These are phyloP conservation scores for Aspergillus caelatus DNA, from an alignment of 2,329 filamentous ascomycete genomes.

Conservation along the genomic window DNA sequence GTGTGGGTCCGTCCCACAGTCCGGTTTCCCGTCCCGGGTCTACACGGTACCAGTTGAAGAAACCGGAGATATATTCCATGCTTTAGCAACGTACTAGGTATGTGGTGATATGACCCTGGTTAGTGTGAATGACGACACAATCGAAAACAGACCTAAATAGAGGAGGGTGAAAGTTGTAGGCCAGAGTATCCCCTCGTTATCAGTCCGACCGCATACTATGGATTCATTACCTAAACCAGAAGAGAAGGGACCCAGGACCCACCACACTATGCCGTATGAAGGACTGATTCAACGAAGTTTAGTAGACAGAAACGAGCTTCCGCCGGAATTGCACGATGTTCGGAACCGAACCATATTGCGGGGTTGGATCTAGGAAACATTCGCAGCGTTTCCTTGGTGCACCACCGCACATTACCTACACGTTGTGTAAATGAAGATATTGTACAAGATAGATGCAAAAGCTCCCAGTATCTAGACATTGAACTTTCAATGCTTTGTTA, in stretches of 20 bases:
- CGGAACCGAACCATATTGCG: background rate
- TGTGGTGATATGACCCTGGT: fast-evolving
- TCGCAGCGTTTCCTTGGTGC: too few relatives aligned
- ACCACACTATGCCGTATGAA: background rate
- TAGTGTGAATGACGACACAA: too few relatives aligned
- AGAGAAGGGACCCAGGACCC: background rate
- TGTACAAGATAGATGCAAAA: background rate
- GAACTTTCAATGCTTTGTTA: fast-evolving
- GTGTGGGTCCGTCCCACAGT: background rate
- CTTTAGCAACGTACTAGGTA: too few relatives aligned
- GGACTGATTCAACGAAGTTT: background rate
- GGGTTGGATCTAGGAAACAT: too few relatives aligned
- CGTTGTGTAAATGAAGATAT: background rate
- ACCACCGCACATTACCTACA: background rate
- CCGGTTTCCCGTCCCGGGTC: too few relatives aligned
- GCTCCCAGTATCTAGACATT: background rate
- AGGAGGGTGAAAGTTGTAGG: too few relatives aligned
- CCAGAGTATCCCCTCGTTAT: too few relatives aligned
- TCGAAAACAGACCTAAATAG: too few relatives aligned
- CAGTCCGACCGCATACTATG: background rate
- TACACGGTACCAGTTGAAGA: background rate
- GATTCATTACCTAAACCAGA: background rate
- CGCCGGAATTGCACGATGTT: background rate
- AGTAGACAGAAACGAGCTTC: background rate
- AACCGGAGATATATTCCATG: background rate